Percentiles rank a stretch among this genome's conserved stretches.
These are phyloP conservation scores for Luzula sylvatica DNA, from an alignment of 176 grass and related monocot species.

Conservation along the genomic window DNA sequence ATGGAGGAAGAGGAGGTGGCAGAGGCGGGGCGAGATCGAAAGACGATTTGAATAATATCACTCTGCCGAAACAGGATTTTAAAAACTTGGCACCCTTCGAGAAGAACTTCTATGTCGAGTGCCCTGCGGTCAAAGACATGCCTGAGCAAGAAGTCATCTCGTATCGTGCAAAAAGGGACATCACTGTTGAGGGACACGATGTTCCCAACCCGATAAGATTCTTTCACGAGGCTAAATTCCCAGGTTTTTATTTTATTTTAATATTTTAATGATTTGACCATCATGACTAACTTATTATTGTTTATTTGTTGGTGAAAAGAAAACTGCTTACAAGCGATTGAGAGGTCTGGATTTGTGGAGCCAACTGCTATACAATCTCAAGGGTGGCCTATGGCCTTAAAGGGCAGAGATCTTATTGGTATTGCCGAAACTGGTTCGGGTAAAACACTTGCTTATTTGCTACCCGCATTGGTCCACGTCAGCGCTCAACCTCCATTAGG, in stretches of 20 bases:
- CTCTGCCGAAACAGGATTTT: conserved; percentile 69
- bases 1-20: conserved; percentile 27
- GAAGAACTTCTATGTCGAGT: conserved; percentile 92
- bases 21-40: conserved; percentile 37
- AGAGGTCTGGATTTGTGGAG: conserved; percentile 65
- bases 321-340: conserved; percentile 69
- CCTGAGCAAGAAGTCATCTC: conserved; percentile 50
- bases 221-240: conserved; percentile 88
- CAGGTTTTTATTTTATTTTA: conserved; percentile 28
- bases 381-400: conserved; percentile 96
- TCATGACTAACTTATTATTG: neutral
- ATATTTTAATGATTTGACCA: neutral
- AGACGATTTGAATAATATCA: conserved; percentile 53
- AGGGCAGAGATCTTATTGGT: conserved; percentile 88
- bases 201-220: conserved; percentile 75
- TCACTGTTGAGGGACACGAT: conserved; percentile 62
- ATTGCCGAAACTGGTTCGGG: conserved; percentile 96
- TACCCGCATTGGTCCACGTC: conserved; percentile 84
- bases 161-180: conserved; percentile 54
- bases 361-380: conserved; percentile 93
- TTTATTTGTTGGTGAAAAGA: conserved; percentile 22
- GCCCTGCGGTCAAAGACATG: conserved; percentile 69
- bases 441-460: conserved; percentile 81
- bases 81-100: conserved; percentile 67
- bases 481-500: conserved; percentile 77